Conservation (phyloP, 345 rosid genomes). For the Triadica sebifera region DNA sequence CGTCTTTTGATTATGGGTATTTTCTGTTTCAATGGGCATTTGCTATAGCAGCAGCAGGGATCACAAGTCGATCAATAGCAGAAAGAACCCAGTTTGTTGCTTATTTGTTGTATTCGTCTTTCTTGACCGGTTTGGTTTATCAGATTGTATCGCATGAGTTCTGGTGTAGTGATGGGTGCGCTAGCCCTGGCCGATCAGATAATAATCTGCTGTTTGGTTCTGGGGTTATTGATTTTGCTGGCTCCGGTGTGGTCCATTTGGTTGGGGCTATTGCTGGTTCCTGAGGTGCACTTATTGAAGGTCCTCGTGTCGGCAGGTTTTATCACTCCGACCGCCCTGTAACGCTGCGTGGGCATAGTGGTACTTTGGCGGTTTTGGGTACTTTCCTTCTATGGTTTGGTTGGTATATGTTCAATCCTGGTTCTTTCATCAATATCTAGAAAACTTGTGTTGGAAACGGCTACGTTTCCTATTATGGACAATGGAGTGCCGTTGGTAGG, state of each 20-base stretch:
- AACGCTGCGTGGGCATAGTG: slow-evolving; percentile 33
- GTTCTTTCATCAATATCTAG: slow-evolving; percentile 38
- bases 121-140: slow-evolving; percentile 46
- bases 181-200: slow-evolving; percentile 32
- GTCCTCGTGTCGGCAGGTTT: slow-evolving; percentile 37
- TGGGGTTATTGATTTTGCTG: slow-evolving; percentile 41
- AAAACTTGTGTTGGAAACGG: slow-evolving; percentile 21
- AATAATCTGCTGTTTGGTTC: slow-evolving; percentile 41
- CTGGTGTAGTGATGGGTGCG: slow-evolving; percentile 47
- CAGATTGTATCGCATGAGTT: slow-evolving; percentile 45
- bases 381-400: slow-evolving; percentile 38
- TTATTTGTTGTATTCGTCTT: slow-evolving; percentile 31
- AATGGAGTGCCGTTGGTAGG: slow-evolving; percentile 47
- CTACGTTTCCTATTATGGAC: slow-evolving; percentile 31
- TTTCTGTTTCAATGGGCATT: slow-evolving; percentile 48
- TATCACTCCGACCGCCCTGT: slow-evolving; percentile 25
- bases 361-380: slow-evolving; percentile 36
- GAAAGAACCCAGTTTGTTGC: slow-evolving; percentile 23
- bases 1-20: slow-evolving; percentile 21
- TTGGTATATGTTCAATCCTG: slow-evolving; percentile 46
- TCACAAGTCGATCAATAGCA: slow-evolving; percentile 41
- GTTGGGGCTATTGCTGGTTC: slow-evolving; percentile 45
- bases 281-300: slow-evolving; percentile 46
- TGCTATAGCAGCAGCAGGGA: slow-evolving; percentile 51
- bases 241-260: slow-evolving; percentile 46